Base-by-base conservation (phyloP, 2,329 filamentous ascomycete species). In the Macrophomina tecta region DNA sequence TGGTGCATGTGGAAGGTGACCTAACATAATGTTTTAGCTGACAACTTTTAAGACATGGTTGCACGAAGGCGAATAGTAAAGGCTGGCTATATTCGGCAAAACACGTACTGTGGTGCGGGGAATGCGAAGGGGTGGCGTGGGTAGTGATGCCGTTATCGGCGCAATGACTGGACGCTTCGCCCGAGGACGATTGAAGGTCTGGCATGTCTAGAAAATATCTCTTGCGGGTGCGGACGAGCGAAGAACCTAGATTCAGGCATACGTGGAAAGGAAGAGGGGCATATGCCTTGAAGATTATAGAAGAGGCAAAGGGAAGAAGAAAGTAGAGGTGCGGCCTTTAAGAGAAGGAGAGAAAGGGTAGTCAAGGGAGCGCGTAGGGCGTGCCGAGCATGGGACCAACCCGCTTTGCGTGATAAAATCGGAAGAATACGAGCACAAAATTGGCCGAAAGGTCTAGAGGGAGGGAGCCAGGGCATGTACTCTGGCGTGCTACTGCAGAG, bases 91-190 rank as follows among this genome's bases (percentile, higher is more conserved):
- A 28, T 28, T 58, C 18, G 36, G 38, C 23, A 14, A 30, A 9
- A 46, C 2, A 60, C 56, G 40, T 60, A 60, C 56, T 23, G 40
- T 60, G 40, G 40, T 60, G 56, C 56, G 56, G 56, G 40, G 55
- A 46, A 32, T 32, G 18, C 3, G 38, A 23, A n/a, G 38, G 55
- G 5, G 11, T 14, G 12, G 23, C 7, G 38, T 45, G 40, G 30
- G 56, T 23, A 36, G 40, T 18, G 28, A 46, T 46, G 40, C 56
- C 56, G 56, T 48, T 60, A 34, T 60, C 56, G 56, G 56, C 56
- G 40, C 40, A 28, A 14, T 30, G 55, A 12, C 38, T 58, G 23
- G 36, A 18, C 38, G 28, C 18, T 12, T 6, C 5, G 28, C 23
- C 23, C 16, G 40, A 12, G 56, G 56, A 23, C 23, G 23, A 18